Evolutionary conservation across 768 basidiomycete genomes (phyloP), one percentile per base, ranked within the genome.

Genomic region (Dacryopinax spathularia): DNA sequence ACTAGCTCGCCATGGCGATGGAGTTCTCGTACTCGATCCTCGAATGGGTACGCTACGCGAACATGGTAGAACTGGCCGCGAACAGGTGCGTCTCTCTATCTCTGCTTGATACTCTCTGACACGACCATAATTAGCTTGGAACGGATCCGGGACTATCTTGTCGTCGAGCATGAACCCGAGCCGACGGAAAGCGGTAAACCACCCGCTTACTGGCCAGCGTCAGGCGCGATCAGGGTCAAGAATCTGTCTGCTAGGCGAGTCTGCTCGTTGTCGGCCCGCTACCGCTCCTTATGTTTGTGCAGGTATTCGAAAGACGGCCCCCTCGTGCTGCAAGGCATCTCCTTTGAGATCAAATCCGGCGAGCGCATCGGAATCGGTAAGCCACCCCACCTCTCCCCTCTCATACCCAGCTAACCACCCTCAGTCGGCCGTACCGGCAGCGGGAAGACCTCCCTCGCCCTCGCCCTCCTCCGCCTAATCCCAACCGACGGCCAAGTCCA

Each of bases 121-220:
- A 16, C 31, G n/a, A 15, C 7, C 27, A 22, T 31, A n/a, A 62
- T 10, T 62, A 79, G 80, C 64, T 63, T 80, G 48, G 78, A 83
- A 68, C 77, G 83, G 39, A 77, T 85, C 41, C 73, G 79, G 56
- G 79, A 79, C 48, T 85, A 84, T 67, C 70, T 84, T 33, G 71
- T 74, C n/a, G 81, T 83, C 41, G 82, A 83, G 60, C 81, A 82
- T 64, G 84, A 85, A 69, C 77, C 77, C 0, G 73, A 74, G 59
- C 65, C 77, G 0, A 75, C 74, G 0, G 66, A 72, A 31, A 65
- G 73, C 5, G 78, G 79, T 1, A 70, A 77, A 18, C 84, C 84
- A 2, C 83, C 84, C 5, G 84, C 84, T 0, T 80, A 83, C 63
- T 86, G 84, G 84, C 84, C 84, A 2, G 75, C 83, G 0, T 80